Base-by-base conservation (phyloP, 2,329 filamentous ascomycete genomes). In the Scopulariopsis brevicaulis region DNA sequence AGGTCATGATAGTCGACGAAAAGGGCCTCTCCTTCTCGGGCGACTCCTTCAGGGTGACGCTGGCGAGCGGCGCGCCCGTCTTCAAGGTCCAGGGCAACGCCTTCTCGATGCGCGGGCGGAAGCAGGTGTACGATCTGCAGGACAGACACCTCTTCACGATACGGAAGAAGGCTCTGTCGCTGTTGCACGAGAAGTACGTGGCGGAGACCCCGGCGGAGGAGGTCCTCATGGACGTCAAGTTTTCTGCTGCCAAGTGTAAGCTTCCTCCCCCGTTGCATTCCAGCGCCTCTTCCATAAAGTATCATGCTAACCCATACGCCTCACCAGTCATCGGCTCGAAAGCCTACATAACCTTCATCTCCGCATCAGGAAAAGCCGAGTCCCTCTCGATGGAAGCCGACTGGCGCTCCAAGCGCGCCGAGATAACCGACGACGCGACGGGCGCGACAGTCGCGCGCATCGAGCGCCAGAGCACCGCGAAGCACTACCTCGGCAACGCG, bases 11-110 rank as follows among this genome's bases (percentile, higher is more conserved):
- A 1, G 71, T 88, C 54, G 81, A 78, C 63, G 83, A 87, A 64
- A 83, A 82, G 63, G 73, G 85, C 20, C 67, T 84, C 59, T 85
- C 83, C 3, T 70, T 86, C 10, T 77, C 77, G 1, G 82, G 83
- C 59, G 83, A 87, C 70, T 81, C 77, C 67, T 88, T 87, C 70
- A 79, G 81, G 62, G 79, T 88, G 68, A 78, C 76, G 57, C 76
- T 79, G 5, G 69, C 75, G 52, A 77, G 75, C 59, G 82, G 82
- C 24, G 70, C 74, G 24, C 74, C 79, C 0, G 63, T 86, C 35
- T 69, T 86, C 61, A 76, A 77, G 61, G 78, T 85, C 51, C 70
- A 83, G 61, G 83, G 82, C 62, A 78, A 79, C 58, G 65, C 76
- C 60, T 64, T 82, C 62, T 75, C 77, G 12, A 65, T 84, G 2